Percentiles rank a stretch among this genome's conserved stretches.
Conservation (phyloP, 495 filamentous ascomycete genomes). For the Neurospora sp. region DNA sequence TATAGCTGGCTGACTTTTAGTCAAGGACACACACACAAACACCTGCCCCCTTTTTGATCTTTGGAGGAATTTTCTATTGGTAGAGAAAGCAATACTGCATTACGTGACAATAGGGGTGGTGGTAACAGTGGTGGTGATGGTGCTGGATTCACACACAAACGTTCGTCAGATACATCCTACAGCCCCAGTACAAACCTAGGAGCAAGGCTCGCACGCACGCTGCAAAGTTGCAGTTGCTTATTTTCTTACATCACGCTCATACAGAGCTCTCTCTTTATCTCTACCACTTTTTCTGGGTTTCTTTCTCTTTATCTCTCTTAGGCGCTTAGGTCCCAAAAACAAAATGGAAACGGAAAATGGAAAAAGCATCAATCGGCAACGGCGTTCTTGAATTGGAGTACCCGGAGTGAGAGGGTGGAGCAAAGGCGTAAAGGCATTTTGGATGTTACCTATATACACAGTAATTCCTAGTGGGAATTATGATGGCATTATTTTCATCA, state of each 20-base stretch:
- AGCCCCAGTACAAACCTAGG: too few relatives aligned
- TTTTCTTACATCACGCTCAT: background rate
- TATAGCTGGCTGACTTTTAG: background rate
- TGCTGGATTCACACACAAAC: background rate
- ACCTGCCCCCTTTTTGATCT: background rate
- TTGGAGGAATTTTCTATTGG: background rate
- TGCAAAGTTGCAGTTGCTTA: too few relatives aligned
- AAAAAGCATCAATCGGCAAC: background rate
- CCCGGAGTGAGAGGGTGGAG: background rate
- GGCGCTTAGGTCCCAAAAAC: background rate
- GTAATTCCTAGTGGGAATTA: background rate
- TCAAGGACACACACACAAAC: background rate
- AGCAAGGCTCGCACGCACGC: too few relatives aligned
- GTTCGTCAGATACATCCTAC: background rate
- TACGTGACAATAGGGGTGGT: background rate
- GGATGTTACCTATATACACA: background rate
- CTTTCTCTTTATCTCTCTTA: background rate
- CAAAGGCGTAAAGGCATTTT: background rate
- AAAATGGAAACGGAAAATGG: background rate
- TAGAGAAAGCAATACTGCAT: background rate
- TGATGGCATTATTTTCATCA: background rate
- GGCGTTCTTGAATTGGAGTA: background rate
- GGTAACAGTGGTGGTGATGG: background rate
- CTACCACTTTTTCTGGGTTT: background rate
- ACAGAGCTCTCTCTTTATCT: background rate